A percentile compares a stretch with the other conserved stretches of the same genome.
phyloP scores from a whole-genome alignment of 139 green algal species.

The Chlamydomonas sphaeroides region DNA sequence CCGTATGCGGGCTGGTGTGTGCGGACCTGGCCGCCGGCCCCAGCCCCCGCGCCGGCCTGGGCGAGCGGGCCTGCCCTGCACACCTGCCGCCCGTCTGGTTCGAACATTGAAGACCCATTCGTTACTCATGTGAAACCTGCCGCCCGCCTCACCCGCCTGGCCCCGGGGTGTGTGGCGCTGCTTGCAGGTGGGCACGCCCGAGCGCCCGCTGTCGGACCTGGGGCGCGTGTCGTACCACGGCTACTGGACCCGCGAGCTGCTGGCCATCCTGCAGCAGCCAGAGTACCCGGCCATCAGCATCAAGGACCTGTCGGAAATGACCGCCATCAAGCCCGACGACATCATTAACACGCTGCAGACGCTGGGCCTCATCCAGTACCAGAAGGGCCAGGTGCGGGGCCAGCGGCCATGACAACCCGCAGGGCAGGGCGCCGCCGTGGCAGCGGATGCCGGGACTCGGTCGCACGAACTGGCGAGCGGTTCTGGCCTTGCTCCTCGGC shows the following conservation, averaged over 20 bases:
- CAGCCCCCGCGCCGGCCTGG: no score
- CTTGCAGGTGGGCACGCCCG: constrained; percentile 90
- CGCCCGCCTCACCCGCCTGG: background rate
- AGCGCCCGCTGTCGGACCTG: constrained; percentile 97
- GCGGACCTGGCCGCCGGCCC: no score
- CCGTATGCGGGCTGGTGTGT: no score
- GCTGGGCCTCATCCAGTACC: constrained; percentile 79
- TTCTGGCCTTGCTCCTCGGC: no score
- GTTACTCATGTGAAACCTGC: no score
- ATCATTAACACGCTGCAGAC: constrained; percentile 91
- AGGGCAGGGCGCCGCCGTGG: no score
- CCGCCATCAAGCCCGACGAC: constrained; percentile 97
- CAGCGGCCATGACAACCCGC: no score
- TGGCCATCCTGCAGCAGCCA: constrained; percentile 83
- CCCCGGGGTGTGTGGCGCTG: background rate
- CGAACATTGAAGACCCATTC: no score
- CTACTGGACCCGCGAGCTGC: constrained; percentile 97
- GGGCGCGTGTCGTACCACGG: constrained; percentile 93
- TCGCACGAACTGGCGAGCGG: no score
- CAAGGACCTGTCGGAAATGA: constrained; percentile 94
- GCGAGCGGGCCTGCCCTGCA: no score
- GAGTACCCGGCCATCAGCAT: constrained; percentile 77
- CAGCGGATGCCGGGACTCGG: no score
- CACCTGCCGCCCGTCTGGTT: no score
- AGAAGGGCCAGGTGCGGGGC: constrained; percentile 69